Evolutionary conservation across 331 rosid genomes (phyloP).

Genomic region (Quercus lobata): DNA sequence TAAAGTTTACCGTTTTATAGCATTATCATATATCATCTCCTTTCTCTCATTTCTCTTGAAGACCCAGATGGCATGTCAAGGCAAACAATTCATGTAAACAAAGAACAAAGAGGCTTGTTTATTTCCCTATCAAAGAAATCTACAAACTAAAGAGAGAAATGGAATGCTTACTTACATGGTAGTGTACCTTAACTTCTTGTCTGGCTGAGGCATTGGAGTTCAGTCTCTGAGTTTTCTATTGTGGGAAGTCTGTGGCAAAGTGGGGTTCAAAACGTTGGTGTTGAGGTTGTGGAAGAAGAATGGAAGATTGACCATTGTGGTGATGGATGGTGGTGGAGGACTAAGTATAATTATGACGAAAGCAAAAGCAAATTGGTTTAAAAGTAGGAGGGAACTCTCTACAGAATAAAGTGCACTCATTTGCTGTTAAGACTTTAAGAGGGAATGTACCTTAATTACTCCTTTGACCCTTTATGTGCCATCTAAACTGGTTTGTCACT

Average conservation of each 20-base stretch:
- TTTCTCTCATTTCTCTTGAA: background rate
- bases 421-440: conserved; percentile 42
- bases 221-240: background rate
- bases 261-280: conserved; percentile 15
- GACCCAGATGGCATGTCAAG: conserved; percentile 1
- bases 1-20: conserved; percentile 6
- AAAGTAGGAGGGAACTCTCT: conserved; percentile 71
- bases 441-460: conserved; percentile 30
- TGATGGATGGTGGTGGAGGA: conserved; percentile 56
- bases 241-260: conserved; percentile 25
- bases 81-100: background rate
- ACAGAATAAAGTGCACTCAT: conserved; percentile 65
- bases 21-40: background rate
- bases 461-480: conserved; percentile 34
- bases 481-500: background rate
- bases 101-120: background rate
- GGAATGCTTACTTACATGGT: conserved; percentile 32
- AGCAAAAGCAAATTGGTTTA: conserved; percentile 60
- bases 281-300: conserved; percentile 10
- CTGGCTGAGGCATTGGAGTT: conserved; percentile 16
- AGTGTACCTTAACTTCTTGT: conserved; percentile 21
- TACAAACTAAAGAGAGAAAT: conserved; percentile 16
- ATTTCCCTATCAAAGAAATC: background rate
- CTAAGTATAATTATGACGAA: conserved; percentile 48
- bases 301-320: conserved; percentile 17